Evolutionary conservation across 805 yeast genomes (phyloP), one percentile per base, ranked within the genome.

Genomic region (Metschnikowia gruessii): DNA sequence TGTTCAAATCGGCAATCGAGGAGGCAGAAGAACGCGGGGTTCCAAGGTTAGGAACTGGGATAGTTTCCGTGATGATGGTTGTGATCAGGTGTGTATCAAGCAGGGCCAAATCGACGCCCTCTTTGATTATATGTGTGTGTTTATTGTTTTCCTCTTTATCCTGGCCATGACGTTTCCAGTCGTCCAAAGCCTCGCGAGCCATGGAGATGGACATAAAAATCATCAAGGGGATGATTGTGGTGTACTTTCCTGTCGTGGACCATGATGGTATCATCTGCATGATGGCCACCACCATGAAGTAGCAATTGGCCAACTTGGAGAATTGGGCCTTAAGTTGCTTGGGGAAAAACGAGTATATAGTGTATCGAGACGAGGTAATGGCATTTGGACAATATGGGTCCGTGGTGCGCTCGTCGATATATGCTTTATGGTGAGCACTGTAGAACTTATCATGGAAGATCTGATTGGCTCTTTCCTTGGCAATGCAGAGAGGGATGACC

Each of bases 201-300:
- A 92, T 90, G 0, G 98, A 88, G 22, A 94, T 87, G 7, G 88
- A 74, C 68, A 94, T 87, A 64, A 94, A 94, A 5, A 94, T 77
- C 64, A 83, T 69, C 47, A 94, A 72, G 1, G 99, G 98, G 34
- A 91, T 76, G 56, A 94, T 92, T 1, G 99, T 94, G 3, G 98
- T 94, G 61, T 82, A 89, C 11, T 90, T 85, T 49, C 98, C 99
- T 0, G 99, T 94, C 5, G 99, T 89, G 1, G 97, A 88, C 97
- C 97, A 94, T 2, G 90, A 81, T 0, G 99, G 98, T 40, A 94
- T 84, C 91, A 92, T 83, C 63, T 94, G 99, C 72, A 94, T 72
- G 51, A 94, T 85, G 2, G 98, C 91, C 15, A 94, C 94, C 2
- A 82, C 74, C 77, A 94, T 69, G 66, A 94, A 94, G 64, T 94